Evolutionary conservation across 495 filamentous ascomycete genomes (phyloP).

Genomic region (Delitschia confertaspora): DNA sequence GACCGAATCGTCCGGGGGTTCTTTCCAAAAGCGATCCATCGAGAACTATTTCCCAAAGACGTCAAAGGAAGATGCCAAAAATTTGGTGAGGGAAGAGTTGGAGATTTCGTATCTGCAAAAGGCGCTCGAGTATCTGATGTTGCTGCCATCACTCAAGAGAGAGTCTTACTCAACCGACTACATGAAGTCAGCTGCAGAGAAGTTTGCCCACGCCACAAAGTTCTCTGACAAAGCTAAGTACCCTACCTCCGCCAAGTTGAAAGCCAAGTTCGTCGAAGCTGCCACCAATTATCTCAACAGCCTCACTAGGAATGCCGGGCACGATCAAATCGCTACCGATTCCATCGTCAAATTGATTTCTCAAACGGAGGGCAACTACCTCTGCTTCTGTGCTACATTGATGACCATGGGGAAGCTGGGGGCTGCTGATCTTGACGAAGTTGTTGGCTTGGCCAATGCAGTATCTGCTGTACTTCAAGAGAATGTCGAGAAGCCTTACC

Average conservation of each 20-base stretch:
- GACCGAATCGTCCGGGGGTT: too few species aligned
- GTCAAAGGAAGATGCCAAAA: not conserved
- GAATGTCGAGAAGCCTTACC: not conserved
- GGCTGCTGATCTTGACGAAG: slow-evolving; percentile 1
- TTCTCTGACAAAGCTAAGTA: not conserved
- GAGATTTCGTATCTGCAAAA: not conserved
- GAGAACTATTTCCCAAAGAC: not conserved
- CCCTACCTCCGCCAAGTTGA: not conserved
- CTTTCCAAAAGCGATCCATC: not conserved
- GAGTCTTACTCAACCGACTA: not conserved
- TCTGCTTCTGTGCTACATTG: slow-evolving; percentile 1
- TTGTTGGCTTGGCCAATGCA: slow-evolving; percentile 6
- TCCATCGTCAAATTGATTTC: not conserved
- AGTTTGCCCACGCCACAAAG: not conserved
- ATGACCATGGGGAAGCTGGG: not conserved
- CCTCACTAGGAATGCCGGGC: not conserved
- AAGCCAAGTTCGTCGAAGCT: not conserved
- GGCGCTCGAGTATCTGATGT: not conserved
- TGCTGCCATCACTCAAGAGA: not conserved
- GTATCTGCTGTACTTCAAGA: not conserved
- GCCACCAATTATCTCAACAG: slow-evolving; percentile 3
- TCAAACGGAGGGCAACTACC: slow-evolving; percentile 1
- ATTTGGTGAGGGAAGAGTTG: not conserved
- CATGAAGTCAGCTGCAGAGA: not conserved
- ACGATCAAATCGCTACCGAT: not conserved